A percentile compares a stretch with the other conserved stretches of the same genome.
These are phyloP conservation scores for Phtheirospermum japonicum DNA, from an alignment of 257 asterid genomes.

Conservation along the genomic window DNA sequence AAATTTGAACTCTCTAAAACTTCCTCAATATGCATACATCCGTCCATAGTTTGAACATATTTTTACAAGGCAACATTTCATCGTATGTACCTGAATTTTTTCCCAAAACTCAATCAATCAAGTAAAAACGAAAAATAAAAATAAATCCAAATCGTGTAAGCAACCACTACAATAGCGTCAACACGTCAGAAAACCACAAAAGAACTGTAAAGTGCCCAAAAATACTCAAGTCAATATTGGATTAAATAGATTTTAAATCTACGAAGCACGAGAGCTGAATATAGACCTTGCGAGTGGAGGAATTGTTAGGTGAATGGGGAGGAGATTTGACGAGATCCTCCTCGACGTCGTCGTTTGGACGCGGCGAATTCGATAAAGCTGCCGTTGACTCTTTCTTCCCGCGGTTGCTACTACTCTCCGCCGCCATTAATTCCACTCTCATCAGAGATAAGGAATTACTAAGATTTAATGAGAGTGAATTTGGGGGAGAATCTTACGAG, in stretches of 20 bases:
- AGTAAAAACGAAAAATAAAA: too few species aligned
- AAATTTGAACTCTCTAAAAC: too few species aligned
- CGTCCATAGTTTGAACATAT: too few species aligned
- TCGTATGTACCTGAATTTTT: background rate
- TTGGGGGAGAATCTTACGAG: slow-evolving; percentile 26
- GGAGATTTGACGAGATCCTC: slow-evolving; percentile 77
- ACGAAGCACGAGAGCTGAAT: background rate
- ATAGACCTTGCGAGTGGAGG: slow-evolving; percentile 81
- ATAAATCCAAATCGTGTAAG: too few species aligned
- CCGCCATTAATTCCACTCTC: slow-evolving; percentile 66
- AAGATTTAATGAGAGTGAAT: slow-evolving; percentile 21
- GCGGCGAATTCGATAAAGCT: slow-evolving; percentile 42
- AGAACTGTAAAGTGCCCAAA: too few species aligned
- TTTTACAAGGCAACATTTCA: slow-evolving; percentile 9
- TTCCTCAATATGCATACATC: too few species aligned
- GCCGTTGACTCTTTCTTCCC: slow-evolving; percentile 68
- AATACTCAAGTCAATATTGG: background rate
- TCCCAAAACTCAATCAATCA: background rate
- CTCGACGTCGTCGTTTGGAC: slow-evolving; percentile 50
- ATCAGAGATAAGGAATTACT: slow-evolving; percentile 30
- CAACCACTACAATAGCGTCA: background rate
- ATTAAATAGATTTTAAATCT: too few species aligned
- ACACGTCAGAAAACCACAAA: background rate
- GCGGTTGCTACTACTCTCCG: slow-evolving; percentile 49
- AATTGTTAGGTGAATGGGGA: slow-evolving; percentile 73